A percentile compares a stretch with the other conserved stretches of the same genome.
phyloP scores from a whole-genome alignment of 2,329 filamentous ascomycete species.

The Botrytis pseudocinerea region DNA sequence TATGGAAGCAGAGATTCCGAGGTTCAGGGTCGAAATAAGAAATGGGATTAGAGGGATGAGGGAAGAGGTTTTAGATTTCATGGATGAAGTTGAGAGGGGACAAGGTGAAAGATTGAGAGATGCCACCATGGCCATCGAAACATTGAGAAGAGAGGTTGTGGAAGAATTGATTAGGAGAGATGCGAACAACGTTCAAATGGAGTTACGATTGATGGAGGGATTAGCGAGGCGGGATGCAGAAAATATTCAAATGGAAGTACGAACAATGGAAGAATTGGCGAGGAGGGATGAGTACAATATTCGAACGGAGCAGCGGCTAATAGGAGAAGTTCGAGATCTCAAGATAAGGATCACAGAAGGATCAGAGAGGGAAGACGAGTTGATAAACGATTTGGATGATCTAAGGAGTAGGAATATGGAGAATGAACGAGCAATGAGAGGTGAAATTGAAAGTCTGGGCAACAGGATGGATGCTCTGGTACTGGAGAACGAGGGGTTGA shows the following conservation, averaged over 20 bases:
- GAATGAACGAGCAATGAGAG: no score
- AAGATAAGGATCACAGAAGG: not conserved
- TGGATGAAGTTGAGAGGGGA: not conserved
- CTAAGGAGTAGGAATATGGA: not conserved
- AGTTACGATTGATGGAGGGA: not conserved
- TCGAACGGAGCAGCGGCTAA: not conserved
- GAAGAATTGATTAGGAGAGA: not conserved
- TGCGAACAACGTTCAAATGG: not conserved
- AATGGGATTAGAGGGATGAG: not conserved
- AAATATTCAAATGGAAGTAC: not conserved
- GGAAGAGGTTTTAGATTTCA: not conserved
- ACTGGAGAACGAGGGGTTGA: not conserved
- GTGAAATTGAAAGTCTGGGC: not conserved
- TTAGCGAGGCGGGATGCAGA: not conserved
- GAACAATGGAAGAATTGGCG: not conserved
- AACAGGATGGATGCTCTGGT: not conserved
- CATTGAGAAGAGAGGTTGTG: constrained; percentile 1
- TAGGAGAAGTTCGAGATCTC: not conserved
- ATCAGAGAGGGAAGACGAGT: not conserved
- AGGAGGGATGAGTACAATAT: not conserved
- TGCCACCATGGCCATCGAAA: not conserved
- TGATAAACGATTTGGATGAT: not conserved
- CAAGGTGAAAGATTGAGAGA: not conserved
- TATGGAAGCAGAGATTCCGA: not conserved
- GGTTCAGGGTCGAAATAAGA: not conserved